A percentile compares a stretch with the other conserved stretches of the same genome.
phyloP scores from a whole-genome alignment of 352 stramenopile species.

The Globisporangium paddicum region DNA sequence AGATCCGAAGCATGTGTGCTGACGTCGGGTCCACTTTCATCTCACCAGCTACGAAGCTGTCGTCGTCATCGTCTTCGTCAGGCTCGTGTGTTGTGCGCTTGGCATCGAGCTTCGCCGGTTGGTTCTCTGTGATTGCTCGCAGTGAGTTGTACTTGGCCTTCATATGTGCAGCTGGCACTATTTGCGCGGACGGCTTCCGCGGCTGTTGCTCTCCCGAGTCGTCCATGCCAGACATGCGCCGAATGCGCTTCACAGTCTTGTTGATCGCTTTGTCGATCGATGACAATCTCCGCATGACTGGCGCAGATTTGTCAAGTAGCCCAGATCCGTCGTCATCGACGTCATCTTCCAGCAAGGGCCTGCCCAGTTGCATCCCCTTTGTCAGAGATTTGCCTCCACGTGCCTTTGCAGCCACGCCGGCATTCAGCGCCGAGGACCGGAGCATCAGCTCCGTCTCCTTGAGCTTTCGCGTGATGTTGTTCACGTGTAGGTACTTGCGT shows the following conservation, averaged over 20 bases:
- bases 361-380: not conserved
- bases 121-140: constrained; percentile 25
- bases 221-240: constrained; percentile 33
- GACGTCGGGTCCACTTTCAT: constrained; percentile 48
- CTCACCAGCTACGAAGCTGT: constrained; percentile 6
- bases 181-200: not conserved
- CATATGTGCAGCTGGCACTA: not conserved
- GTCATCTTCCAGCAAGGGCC: not conserved
- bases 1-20: constrained; percentile 60
- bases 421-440: constrained; percentile 24
- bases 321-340: constrained; percentile 11
- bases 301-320: constrained; percentile 13
- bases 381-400: not conserved
- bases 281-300: constrained; percentile 33
- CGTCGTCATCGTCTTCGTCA: constrained; percentile 19
- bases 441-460: constrained; percentile 57
- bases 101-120: constrained; percentile 4
- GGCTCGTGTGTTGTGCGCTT: not conserved
- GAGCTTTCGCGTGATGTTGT: constrained; percentile 55
- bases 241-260: constrained; percentile 55
- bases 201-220: not conserved
- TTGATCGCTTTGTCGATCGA: constrained; percentile 67
- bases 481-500: constrained; percentile 62
- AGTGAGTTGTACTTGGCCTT: constrained; percentile 29
- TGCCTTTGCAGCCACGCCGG: constrained; percentile 10